Conservation (phyloP, 2,329 filamentous ascomycete genomes). For the Exophiala dermatitidis region DNA sequence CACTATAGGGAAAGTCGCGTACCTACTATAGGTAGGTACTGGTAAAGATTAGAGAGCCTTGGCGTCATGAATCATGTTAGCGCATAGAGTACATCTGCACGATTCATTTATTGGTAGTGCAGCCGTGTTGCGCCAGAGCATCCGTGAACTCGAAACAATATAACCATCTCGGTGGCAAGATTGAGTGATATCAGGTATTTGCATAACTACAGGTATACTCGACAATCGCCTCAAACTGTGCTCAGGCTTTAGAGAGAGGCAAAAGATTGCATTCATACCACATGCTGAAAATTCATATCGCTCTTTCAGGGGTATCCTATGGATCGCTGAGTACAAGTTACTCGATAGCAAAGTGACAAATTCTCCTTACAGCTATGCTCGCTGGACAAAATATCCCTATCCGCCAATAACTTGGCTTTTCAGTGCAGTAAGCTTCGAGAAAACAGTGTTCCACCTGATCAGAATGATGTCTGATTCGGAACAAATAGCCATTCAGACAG, state of each 20-base stretch:
- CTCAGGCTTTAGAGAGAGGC: not conserved
- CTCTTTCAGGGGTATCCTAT: not conserved
- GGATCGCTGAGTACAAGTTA: not conserved
- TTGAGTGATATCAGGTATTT: too few species aligned
- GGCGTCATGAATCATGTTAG: not conserved
- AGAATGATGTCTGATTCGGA: too few species aligned
- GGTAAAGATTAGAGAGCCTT: not conserved
- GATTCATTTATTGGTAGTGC: not conserved
- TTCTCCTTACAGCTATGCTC: too few species aligned
- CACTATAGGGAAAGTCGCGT: not conserved
- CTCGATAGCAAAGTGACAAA: not conserved
- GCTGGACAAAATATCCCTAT: not conserved
- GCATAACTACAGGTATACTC: too few species aligned
- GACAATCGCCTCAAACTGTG: too few species aligned
- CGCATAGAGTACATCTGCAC: not conserved
- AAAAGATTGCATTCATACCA: not conserved
- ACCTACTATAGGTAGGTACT: not conserved
- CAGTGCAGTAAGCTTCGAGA: not conserved
- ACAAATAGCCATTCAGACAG: not conserved
- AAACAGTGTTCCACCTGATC: not conserved
- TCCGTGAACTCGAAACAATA: not conserved
- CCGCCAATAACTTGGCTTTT: not conserved
- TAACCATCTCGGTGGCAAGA: too few species aligned
- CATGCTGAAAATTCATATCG: not conserved
- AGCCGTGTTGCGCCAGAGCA: not conserved